Percentiles rank a stretch among this genome's conserved stretches.
Conservation (phyloP, 1,284 basidiomycete species). For the Puccinia coronata region DNA sequence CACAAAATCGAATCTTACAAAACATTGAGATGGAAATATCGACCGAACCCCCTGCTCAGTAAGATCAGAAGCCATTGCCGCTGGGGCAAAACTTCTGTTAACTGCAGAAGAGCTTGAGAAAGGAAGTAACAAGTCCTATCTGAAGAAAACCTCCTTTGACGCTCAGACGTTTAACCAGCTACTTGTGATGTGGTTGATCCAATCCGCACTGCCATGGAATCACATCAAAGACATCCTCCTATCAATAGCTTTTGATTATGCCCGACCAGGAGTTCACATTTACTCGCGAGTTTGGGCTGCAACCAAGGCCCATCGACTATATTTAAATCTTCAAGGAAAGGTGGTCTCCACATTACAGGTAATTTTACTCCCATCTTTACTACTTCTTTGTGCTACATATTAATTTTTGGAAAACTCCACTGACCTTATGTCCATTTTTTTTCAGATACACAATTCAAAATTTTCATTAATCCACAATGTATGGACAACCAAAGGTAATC, state of each 20-base stretch:
- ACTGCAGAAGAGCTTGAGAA: not conserved
- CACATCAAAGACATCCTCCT: not conserved
- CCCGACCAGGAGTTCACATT: not conserved
- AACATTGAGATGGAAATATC: not conserved
- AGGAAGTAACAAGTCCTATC: not conserved
- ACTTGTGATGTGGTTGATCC: not conserved
- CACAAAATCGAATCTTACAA: not conserved
- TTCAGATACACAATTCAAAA: not conserved
- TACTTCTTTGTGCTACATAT: not conserved
- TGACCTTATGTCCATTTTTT: not conserved
- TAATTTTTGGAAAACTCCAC: not conserved
- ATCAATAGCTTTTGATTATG: not conserved
- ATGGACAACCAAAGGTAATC: conserved; percentile 25
- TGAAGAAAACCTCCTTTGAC: not conserved
- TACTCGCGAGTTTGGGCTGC: not conserved
- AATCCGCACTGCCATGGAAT: not conserved
- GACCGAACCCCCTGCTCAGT: not conserved
- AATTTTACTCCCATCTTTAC: no score
- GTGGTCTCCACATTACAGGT: not conserved
- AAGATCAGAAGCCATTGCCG: not conserved
- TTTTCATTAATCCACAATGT: conserved; percentile 16
- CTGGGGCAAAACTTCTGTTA: not conserved
- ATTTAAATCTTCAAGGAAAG: conserved; percentile 7
- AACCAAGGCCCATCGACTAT: conserved; percentile 4
- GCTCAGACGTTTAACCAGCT: not conserved